Evolutionary conservation across 2,329 filamentous ascomycete genomes (phyloP), one percentile per base, ranked within the genome.

Genomic region (Blastomyces emzantsi): DNA sequence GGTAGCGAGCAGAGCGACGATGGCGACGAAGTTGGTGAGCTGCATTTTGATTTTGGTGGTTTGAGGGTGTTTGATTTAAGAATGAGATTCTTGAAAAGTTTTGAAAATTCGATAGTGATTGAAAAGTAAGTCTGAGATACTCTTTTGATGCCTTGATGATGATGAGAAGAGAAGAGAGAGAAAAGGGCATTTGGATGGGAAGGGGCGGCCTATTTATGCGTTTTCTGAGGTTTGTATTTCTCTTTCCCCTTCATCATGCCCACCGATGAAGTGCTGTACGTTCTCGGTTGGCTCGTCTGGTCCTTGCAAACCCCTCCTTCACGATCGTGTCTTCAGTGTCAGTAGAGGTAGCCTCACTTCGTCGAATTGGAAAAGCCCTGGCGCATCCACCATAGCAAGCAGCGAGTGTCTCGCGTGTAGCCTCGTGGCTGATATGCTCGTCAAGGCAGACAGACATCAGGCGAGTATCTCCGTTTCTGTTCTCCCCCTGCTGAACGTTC

Each of bases 1-100:
- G 43, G 58, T 60, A 39, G 55, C 63, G 63, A 57, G 60, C 28
- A 66, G 25, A 47, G 63, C 62, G 33, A 66, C 36, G 43, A 66
- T 43, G 61, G 63, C 62, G 60, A 64, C 25, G 56, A 60, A 30
- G 62, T 64, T 65, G 64, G 59, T 62, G 64, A 65, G 62, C 62
- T 65, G 64, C 64, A 65, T 65, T 55, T 65, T 65, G 62, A 65
- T 65, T 55, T 65, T 65, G 62, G 51, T 61, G 59, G 59, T 62
- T 64, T 63, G 52, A 25, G 55, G 55, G 36, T 39, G 51, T 43
- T 30, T 52, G 51, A 58, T 62, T 62, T 62, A 62, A 65, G 59
- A 65, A 60, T 61, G 39, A 28, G 11, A 36, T 47, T 60, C 58
- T 49, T 60, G 33, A 60, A 9, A 8, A 5, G 33, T 30, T 28